A percentile compares a stretch with the other conserved stretches of the same genome.
Conservation (phyloP, 2,329 filamentous ascomycete genomes). For the Verticillium isaacii region DNA sequence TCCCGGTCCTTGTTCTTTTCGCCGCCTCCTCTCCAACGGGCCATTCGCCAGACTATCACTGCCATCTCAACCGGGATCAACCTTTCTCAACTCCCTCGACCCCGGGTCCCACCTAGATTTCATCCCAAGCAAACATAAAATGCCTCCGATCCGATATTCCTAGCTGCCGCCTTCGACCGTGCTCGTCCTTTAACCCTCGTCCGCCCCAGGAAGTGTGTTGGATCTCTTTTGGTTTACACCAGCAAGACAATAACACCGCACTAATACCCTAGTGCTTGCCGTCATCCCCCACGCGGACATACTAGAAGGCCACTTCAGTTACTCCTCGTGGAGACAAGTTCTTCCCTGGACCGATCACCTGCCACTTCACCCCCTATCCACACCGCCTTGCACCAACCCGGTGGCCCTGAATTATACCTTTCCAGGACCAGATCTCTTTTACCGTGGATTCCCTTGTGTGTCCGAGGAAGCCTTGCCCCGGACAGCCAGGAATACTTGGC, state of each 20-base stretch:
- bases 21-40: constrained; percentile 2
- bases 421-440: constrained; percentile 13
- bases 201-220: constrained; percentile 10
- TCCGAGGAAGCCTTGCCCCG: constrained; percentile 11
- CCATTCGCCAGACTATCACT: constrained; percentile 9
- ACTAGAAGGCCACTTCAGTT: constrained; percentile 11
- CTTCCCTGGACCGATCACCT: constrained; percentile 15
- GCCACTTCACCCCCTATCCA: constrained; percentile 8
- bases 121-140: constrained; percentile 13
- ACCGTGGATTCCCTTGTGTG: constrained; percentile 16
- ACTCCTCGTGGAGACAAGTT: constrained; percentile 13
- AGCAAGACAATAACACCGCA: constrained; percentile 13
- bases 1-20: constrained; percentile 12
- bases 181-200: constrained; percentile 12
- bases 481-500: constrained; percentile 13
- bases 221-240: constrained; percentile 14
- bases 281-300: constrained; percentile 7
- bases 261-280: constrained; percentile 12
- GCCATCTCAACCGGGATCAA: constrained; percentile 10
- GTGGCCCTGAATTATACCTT: constrained; percentile 11
- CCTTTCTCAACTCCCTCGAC: constrained; percentile 8
- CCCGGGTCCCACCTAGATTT: background rate
- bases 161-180: constrained; percentile 9
- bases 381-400: constrained; percentile 14
- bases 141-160: constrained; percentile 15